Evolutionary conservation across 306 rosid species (phyloP).

Genomic region (barrel medic (Medicago truncatula)): DNA sequence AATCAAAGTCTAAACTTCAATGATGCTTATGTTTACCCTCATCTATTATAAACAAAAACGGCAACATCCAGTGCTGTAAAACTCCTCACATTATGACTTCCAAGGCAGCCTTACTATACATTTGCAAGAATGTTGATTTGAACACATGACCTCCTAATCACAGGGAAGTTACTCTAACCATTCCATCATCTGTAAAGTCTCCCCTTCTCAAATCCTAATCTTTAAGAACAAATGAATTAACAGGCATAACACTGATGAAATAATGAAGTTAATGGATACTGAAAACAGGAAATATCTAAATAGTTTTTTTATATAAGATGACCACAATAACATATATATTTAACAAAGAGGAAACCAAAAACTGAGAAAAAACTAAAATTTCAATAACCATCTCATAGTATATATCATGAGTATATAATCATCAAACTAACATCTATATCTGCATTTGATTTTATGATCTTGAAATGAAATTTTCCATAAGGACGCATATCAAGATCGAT

Average conservation of each 20-base stretch:
- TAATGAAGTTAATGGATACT: neutral
- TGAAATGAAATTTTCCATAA: slow-evolving; percentile 27
- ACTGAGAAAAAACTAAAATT: neutral
- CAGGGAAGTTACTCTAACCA: neutral
- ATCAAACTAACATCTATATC: slow-evolving; percentile 8
- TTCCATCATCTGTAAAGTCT: neutral
- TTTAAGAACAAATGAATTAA: neutral
- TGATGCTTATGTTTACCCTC: slow-evolving; percentile 13
- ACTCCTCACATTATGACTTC: neutral
- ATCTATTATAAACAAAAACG: neutral
- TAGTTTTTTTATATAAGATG: neutral
- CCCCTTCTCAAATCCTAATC: slow-evolving; percentile 6
- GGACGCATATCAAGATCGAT: slow-evolving; percentile 30
- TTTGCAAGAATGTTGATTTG: slow-evolving; percentile 9
- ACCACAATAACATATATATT: slow-evolving; percentile 16
- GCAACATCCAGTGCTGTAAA: neutral
- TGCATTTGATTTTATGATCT: slow-evolving; percentile 18
- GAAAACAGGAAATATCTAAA: neutral
- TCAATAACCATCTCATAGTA: slow-evolving; percentile 3
- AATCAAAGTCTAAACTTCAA: neutral
- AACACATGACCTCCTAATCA: slow-evolving; percentile 4
- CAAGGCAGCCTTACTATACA: neutral
- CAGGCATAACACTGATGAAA: slow-evolving; percentile 14
- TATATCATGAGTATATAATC: slow-evolving; percentile 1
- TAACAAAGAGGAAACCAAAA: neutral